These are phyloP conservation scores for Penicillium crustosum DNA, from an alignment of 2,329 filamentous ascomycete genomes.

Conservation along the genomic window DNA sequence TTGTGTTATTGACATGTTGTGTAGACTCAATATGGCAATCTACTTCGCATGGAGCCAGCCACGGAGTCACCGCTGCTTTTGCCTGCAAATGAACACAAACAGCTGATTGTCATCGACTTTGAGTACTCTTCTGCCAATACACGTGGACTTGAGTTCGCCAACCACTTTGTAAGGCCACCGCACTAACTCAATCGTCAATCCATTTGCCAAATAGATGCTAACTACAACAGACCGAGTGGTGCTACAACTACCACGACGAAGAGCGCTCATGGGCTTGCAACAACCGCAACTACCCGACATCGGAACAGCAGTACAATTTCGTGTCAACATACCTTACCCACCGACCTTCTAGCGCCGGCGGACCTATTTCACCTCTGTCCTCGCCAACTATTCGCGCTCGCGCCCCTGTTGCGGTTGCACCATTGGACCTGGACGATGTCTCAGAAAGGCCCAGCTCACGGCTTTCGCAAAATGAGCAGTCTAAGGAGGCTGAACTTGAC, in stretches of 20 bases:
- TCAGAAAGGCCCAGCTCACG: conserved; percentile 53
- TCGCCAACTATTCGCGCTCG: conserved; percentile 52
- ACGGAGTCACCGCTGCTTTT: conserved; percentile 80
- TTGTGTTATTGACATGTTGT: conserved; percentile 23
- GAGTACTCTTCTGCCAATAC: conserved; percentile 92
- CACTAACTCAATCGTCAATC: neutral
- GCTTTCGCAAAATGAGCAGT: conserved; percentile 58
- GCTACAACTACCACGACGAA: conserved; percentile 90
- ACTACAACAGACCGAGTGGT: conserved; percentile 72
- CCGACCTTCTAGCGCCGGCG: conserved; percentile 54
- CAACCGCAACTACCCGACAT: conserved; percentile 68
- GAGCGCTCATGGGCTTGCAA: conserved; percentile 66
- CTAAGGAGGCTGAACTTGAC: conserved; percentile 65
- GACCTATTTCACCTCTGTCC: conserved; percentile 26
- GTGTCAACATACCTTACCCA: conserved; percentile 85
- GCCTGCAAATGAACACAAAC: conserved; percentile 91
- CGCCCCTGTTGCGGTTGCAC: conserved; percentile 53
- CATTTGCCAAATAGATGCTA: conserved; percentile 13
- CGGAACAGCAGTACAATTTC: conserved; percentile 80
- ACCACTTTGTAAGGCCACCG: conserved; percentile 72
- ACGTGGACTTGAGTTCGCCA: conserved; percentile 87
- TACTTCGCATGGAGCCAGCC: conserved; percentile 71
- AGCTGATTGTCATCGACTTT: conserved; percentile 95
- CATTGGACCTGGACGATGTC: conserved; percentile 80
- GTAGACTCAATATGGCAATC: conserved; percentile 97